These are phyloP conservation scores for Globisporangium recalcitrans DNA, from an alignment of 352 stramenopile species.

Conservation along the genomic window DNA sequence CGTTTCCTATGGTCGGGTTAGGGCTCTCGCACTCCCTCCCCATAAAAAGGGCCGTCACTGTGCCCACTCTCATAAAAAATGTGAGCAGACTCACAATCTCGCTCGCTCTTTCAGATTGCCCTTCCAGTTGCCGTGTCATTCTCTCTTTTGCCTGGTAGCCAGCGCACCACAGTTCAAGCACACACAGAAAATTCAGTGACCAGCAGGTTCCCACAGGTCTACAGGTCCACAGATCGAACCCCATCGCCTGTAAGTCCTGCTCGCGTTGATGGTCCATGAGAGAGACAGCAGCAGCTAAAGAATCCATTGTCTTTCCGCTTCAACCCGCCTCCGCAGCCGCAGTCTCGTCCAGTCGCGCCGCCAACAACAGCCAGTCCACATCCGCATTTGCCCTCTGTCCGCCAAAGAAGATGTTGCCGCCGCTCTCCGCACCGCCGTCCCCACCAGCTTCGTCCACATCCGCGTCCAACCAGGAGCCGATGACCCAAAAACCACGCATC, in stretches of 20 bases:
- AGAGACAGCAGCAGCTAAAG: background rate
- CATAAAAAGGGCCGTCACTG: background rate
- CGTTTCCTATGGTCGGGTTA: background rate
- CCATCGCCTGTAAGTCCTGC: background rate
- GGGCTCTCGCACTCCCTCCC: background rate
- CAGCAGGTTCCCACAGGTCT: too few species aligned
- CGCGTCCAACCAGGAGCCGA: background rate
- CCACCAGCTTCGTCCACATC: background rate
- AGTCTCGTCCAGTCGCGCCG: too few species aligned
- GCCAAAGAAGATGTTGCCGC: conserved; percentile 7
- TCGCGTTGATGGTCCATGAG: background rate
- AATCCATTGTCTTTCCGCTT: background rate
- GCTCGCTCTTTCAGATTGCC: background rate
- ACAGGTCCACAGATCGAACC: too few species aligned
- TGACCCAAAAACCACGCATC: conserved; percentile 17
- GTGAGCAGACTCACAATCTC: background rate
- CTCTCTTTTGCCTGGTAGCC: background rate
- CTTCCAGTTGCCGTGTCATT: background rate
- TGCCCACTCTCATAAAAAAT: background rate
- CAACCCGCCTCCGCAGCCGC: background rate
- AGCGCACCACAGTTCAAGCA: background rate
- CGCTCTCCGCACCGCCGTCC: conserved; percentile 1
- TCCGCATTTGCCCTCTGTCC: background rate
- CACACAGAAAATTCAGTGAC: background rate
- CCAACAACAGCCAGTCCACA: background rate